Evolutionary conservation across 108 stramenopile species (phyloP), one percentile per base, ranked within the genome.

Genomic region (Fistulifera solaris): DNA sequence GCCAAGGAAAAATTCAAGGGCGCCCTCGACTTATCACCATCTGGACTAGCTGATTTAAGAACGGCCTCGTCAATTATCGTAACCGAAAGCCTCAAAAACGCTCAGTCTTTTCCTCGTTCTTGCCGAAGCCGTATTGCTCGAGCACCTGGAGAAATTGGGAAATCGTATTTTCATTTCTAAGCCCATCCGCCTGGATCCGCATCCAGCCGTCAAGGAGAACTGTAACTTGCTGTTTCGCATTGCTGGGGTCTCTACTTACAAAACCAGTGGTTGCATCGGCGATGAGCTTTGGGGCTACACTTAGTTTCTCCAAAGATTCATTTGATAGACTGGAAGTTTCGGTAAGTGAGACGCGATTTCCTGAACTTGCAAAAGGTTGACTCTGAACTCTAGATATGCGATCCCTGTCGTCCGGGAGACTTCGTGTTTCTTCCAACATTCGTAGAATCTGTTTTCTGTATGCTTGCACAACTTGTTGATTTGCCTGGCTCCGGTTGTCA

Each of bases 181-280:
- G 56, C 4, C 73, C 80, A 15, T 97, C 95, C 52, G 54, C 85
- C 49, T 93, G 80, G 21, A 98, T 60, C 38, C 93, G 93, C 50
- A 99, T 83, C 99, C 99, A 99, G 57, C 85, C 72, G 31, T 98
- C 94, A 54, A 99, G 61, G 46, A 99, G 67, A 8, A 68, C 61
- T 5, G 95, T 85, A 38, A 98, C 94, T 49, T 94, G 89, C 52
- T 89, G 81, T 40, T 79, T 76, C 1, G 87, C 76, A 65, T 71
- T 80, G 7, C 76, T 76, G 17, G 90, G 87, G 54, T 93, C 94
- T 28, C 71, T 80, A 14, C 61, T 56, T 4, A 82, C 61, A 39
- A 81, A 80, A 44, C 44, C 63, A 48, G 72, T 75, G 21, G 71
- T 75, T 28, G 80, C 54, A 54, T 86, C 87, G n/a, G 88, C 78